Base-by-base conservation (phyloP, 2,329 filamentous ascomycete species). In the Hypoxylon sp. region DNA sequence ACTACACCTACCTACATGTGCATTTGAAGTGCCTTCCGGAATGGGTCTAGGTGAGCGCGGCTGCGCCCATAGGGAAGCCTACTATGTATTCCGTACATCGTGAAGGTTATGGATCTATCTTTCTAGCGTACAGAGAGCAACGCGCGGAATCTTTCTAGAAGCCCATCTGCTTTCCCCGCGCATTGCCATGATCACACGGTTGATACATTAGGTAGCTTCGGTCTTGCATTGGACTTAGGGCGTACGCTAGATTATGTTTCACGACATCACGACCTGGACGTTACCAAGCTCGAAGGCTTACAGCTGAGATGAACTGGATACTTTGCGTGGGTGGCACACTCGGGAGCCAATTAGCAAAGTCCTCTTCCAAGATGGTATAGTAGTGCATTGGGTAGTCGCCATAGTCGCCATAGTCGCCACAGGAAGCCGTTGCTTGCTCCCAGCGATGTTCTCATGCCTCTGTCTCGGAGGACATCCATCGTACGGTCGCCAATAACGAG, bases 141-240 rank as follows among this genome's bases (percentile, higher is more conserved):
- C n/a, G 54, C 45, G 28, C 28, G 18, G 55, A 64, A 64, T 24
- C 12, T 45, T 64, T 64, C 61, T 60, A 64, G 61, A 64, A 64
- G 28, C 36, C 40, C 33, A 22, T 30, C 45, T 38, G n/a, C n/a
- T 24, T 28, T 52, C 50, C 30, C 28, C 32, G 46, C 50, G 33
- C 33, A 42, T 30, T 26, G 24, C 49, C 28, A 60, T 40, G 40
- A n/a, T 44, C 14, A 50, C 33, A 55, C 46, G 51, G 44, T 42
- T 18, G 40, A 38, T 24, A 44, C 16, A 40, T 20, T 33, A 36
- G 3, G 32, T 36, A 40, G 36, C 36, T 40, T 40, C 36, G 36
- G 36, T 40, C 36, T 20, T 40, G 36, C 16, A 40, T 40, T 40
- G 16, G 36, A 20, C 36, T 16, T 40, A 40, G 36, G 36, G 36